Percentiles rank a stretch among this genome's conserved stretches.
phyloP scores from a whole-genome alignment of 164 flowering plant genomes.

The Litsea cubeba region DNA sequence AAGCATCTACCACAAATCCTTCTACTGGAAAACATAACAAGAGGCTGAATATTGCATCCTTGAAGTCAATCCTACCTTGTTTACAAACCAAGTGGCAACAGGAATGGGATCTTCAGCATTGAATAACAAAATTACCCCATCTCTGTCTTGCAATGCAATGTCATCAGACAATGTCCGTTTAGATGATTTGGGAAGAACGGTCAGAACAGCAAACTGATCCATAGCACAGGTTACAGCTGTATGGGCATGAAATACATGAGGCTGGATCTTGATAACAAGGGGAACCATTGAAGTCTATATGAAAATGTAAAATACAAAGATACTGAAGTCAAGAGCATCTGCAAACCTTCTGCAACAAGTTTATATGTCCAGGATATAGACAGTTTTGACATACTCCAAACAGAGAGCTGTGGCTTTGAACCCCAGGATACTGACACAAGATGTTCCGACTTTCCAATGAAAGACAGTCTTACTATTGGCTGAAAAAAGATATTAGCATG shows the following conservation, averaged over 20 bases:
- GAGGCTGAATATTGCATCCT: not conserved
- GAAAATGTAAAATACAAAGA: slow-evolving; percentile 44
- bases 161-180: slow-evolving; percentile 18
- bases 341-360: slow-evolving; percentile 70
- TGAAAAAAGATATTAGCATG: slow-evolving; percentile 24
- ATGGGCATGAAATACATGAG: not conserved
- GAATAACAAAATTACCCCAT: slow-evolving; percentile 72
- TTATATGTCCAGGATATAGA: slow-evolving; percentile 75
- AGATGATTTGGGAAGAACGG: slow-evolving; percentile 40
- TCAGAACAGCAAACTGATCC: slow-evolving; percentile 70
- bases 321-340: not conserved
- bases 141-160: slow-evolving; percentile 22
- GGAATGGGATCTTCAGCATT: slow-evolving; percentile 60
- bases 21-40: not conserved
- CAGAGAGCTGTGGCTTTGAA: slow-evolving; percentile 57
- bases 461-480: slow-evolving; percentile 58
- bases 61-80: slow-evolving; percentile 45
- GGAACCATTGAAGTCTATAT: slow-evolving; percentile 1
- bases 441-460: slow-evolving; percentile 67
- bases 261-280: not conserved
- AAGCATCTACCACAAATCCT: not conserved
- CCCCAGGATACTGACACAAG: slow-evolving; percentile 67
- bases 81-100: slow-evolving; percentile 65
- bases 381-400: slow-evolving; percentile 80
- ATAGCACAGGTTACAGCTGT: slow-evolving; percentile 69